Evolutionary conservation across 177 flowering plant genomes (phyloP).

Genomic region (Vitis hybrid): DNA sequence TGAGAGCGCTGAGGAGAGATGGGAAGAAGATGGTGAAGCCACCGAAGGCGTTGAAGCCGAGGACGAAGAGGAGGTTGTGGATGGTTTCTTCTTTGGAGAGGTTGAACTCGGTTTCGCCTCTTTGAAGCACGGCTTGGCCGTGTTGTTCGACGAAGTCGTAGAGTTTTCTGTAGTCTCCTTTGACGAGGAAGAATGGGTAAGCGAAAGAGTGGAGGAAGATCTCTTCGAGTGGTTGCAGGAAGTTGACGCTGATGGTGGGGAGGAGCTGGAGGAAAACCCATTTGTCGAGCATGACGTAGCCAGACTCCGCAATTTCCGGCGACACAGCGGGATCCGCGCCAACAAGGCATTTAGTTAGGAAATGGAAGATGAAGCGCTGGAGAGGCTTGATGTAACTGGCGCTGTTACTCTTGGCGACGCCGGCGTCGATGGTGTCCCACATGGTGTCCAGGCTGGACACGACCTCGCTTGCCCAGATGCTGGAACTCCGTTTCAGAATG

Average conservation of each 20-base stretch:
- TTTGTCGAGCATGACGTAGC: slow-evolving; percentile 43
- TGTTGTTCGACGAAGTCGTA: slow-evolving; percentile 47
- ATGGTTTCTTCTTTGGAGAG: slow-evolving; percentile 58
- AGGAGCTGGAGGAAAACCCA: slow-evolving; percentile 77
- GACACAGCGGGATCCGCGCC: slow-evolving; percentile 63
- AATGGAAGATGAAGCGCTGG: slow-evolving; percentile 58
- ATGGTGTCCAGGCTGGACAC: slow-evolving; percentile 44
- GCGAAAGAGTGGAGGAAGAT: slow-evolving; percentile 74
- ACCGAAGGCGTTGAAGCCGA: slow-evolving; percentile 90
- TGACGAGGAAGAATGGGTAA: slow-evolving; percentile 60
- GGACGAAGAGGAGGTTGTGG: slow-evolving; percentile 69
- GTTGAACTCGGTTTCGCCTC: slow-evolving; percentile 55
- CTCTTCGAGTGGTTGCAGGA: slow-evolving; percentile 69
- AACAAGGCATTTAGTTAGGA: slow-evolving; percentile 49
- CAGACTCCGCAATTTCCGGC: slow-evolving; percentile 51
- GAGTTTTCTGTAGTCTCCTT: slow-evolving; percentile 55
- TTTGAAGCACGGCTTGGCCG: slow-evolving; percentile 44
- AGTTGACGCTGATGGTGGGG: slow-evolving; percentile 47
- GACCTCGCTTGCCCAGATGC: slow-evolving; percentile 48
- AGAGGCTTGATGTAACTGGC: slow-evolving; percentile 40
- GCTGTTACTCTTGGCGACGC: slow-evolving; percentile 25
- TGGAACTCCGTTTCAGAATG: slow-evolving; percentile 59
- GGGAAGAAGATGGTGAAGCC: slow-evolving; percentile 76
- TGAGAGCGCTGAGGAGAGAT: slow-evolving; percentile 28
- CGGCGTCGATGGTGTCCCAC: slow-evolving; percentile 56